Conservation (phyloP, 148 eudicot genomes). For the Persicaria maculosa region DNA sequence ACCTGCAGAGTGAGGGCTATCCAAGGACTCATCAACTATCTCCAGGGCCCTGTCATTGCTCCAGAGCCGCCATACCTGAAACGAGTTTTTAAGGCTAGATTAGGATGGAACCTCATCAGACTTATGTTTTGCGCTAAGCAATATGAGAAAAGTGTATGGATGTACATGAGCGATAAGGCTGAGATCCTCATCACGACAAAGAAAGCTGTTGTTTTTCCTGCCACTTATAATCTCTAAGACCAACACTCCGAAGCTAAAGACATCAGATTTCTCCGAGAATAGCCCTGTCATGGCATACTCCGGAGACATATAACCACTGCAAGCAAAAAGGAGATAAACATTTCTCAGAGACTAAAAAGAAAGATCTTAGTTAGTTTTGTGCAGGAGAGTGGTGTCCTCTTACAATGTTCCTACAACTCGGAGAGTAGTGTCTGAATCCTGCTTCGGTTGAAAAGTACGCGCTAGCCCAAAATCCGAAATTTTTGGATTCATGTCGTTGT, state of each 20-base stretch:
- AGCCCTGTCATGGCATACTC: conserved; percentile 12
- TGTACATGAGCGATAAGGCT: conserved; percentile 1
- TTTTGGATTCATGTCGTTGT: not conserved
- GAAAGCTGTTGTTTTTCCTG: not conserved
- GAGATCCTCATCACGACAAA: not conserved
- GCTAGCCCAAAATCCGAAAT: conserved; percentile 14
- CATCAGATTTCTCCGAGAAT: conserved; percentile 13
- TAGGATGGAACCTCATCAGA: not conserved
- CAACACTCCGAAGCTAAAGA: conserved; percentile 14
- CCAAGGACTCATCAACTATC: conserved; percentile 27
- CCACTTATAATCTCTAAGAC: conserved; percentile 4
- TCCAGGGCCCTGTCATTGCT: conserved; percentile 24
- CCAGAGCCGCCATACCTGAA: conserved; percentile 62
- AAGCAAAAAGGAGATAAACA: not conserved
- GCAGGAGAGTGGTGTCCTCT: conserved; percentile 9
- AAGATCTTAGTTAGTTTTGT: not conserved
- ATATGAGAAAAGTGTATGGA: not conserved
- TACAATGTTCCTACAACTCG: conserved; percentile 10
- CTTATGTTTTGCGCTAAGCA: not conserved
- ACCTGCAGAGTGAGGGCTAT: conserved; percentile 5
- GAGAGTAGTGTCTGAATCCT: conserved; percentile 2
- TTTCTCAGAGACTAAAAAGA: not conserved
- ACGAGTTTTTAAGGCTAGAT: not conserved
- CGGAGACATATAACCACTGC: conserved; percentile 13
- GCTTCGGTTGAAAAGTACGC: not conserved